phyloP scores from a whole-genome alignment of 1,139 yeast genomes.

The Kodamaea sp. region DNA sequence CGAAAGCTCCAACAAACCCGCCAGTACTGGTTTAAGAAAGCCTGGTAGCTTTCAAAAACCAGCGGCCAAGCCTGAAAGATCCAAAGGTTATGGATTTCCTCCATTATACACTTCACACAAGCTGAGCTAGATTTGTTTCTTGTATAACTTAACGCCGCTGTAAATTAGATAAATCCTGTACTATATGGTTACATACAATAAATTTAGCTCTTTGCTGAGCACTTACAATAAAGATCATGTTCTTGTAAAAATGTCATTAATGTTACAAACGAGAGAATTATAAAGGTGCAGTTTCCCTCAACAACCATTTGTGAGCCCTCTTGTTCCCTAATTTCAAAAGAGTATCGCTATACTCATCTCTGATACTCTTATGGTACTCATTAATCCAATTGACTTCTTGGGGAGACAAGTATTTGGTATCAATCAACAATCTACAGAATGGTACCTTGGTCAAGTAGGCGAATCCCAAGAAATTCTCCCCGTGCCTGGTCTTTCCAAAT shows the following conservation, averaged over 20 bases:
- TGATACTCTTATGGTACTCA: slow-evolving; percentile 41
- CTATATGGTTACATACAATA: neutral
- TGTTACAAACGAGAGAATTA: too few species aligned
- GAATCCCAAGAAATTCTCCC: slow-evolving; percentile 42
- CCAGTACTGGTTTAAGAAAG: slow-evolving; percentile 39
- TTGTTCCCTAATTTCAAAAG: slow-evolving; percentile 40
- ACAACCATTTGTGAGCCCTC: slow-evolving; percentile 42
- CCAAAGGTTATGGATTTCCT: slow-evolving; percentile 29
- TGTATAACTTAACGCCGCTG: slow-evolving; percentile 8
- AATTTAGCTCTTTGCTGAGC: neutral
- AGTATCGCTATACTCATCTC: slow-evolving; percentile 36
- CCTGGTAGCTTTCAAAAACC: slow-evolving; percentile 46
- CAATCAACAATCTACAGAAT: slow-evolving; percentile 50
- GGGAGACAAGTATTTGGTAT: slow-evolving; percentile 31
- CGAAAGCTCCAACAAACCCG: slow-evolving; percentile 7
- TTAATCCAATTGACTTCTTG: slow-evolving; percentile 57
- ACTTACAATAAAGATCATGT: neutral
- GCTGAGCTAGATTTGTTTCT: too few species aligned
- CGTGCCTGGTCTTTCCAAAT: slow-evolving; percentile 38
- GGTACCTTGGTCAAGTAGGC: slow-evolving; percentile 57
- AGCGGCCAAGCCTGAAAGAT: slow-evolving; percentile 11
- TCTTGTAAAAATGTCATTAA: too few species aligned
- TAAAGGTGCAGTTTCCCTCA: slow-evolving; percentile 38
- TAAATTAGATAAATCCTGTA: neutral
- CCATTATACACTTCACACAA: too few species aligned